phyloP scores from a whole-genome alignment of 768 basidiomycete genomes.

The Panaeolus cyanescens region DNA sequence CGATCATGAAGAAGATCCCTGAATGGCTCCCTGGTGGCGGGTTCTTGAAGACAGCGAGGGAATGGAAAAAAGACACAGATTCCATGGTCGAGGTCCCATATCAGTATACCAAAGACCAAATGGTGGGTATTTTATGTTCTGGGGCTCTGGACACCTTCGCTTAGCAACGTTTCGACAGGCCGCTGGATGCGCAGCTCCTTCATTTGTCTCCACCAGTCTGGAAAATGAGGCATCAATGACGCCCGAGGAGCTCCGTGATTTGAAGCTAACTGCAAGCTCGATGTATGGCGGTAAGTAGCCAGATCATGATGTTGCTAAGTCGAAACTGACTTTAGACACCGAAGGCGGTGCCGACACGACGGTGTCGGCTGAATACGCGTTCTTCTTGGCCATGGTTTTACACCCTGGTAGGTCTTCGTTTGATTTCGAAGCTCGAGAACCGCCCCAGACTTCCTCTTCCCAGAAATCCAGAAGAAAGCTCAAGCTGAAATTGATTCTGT shows the following conservation, averaged over 20 bases:
- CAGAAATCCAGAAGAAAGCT: conserved; percentile 51
- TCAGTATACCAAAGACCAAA: conserved; percentile 43
- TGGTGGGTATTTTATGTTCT: conserved; percentile 33
- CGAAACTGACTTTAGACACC: not conserved
- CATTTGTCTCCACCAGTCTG: conserved; percentile 44
- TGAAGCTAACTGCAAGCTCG: conserved; percentile 46
- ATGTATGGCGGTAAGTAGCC: conserved; percentile 42
- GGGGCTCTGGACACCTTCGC: not conserved
- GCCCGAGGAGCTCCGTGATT: conserved; percentile 34
- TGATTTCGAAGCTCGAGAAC: not conserved
- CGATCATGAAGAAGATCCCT: conserved; percentile 47
- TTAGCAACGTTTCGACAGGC: conserved; percentile 27
- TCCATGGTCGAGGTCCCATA: conserved; percentile 47
- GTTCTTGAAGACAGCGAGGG: conserved; percentile 47
- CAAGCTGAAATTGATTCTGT: conserved; percentile 54
- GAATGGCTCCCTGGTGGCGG: conserved; percentile 59
- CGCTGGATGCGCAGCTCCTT: conserved; percentile 40
- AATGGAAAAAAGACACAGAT: conserved; percentile 38
- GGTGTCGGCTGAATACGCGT: conserved; percentile 44
- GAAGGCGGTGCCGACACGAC: conserved; percentile 55
- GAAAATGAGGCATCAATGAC: conserved; percentile 34
- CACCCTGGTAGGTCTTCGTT: conserved; percentile 27
- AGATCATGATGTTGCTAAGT: not conserved
- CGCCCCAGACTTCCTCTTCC: conserved; percentile 9
- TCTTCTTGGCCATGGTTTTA: conserved; percentile 51